phyloP scores from a whole-genome alignment of 257 asterid species.

The Forsythia suspensa region DNA sequence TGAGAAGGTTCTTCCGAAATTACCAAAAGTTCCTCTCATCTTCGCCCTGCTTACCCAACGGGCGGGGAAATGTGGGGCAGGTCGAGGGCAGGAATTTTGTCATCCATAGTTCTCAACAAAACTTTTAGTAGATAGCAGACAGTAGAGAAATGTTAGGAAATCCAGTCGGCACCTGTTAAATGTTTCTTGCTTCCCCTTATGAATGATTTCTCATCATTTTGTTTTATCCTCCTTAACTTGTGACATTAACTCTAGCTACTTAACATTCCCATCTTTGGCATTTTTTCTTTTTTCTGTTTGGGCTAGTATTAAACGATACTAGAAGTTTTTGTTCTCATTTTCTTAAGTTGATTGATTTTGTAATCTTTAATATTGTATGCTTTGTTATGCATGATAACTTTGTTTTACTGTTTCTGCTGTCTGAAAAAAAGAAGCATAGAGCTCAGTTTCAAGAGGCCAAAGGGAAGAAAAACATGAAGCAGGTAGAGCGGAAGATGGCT shows the following conservation, averaged over 20 bases:
- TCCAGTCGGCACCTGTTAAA: not conserved
- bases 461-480: slow-evolving; percentile 55
- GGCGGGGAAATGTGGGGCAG: too few relatives aligned
- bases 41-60: too few relatives aligned
- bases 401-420: slow-evolving; percentile 29
- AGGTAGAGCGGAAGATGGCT: slow-evolving; percentile 94
- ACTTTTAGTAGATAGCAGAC: not conserved
- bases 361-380: not conserved
- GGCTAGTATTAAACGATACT: not conserved
- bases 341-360: not conserved
- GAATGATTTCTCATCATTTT: not conserved
- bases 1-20: slow-evolving; percentile 80
- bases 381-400: not conserved
- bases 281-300: not conserved
- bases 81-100: too few relatives aligned
- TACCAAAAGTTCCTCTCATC: slow-evolving; percentile 40
- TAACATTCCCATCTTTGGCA: not conserved
- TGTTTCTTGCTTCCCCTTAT: not conserved
- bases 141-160: not conserved
- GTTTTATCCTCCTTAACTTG: not conserved
- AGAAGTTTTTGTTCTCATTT: slow-evolving; percentile 1
- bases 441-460: slow-evolving; percentile 76
- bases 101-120: not conserved
- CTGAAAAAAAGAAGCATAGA: slow-evolving; percentile 79
- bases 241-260: not conserved